Evolutionary conservation across 2,329 filamentous ascomycete genomes (phyloP).

Genomic region (Beauveria australis): DNA sequence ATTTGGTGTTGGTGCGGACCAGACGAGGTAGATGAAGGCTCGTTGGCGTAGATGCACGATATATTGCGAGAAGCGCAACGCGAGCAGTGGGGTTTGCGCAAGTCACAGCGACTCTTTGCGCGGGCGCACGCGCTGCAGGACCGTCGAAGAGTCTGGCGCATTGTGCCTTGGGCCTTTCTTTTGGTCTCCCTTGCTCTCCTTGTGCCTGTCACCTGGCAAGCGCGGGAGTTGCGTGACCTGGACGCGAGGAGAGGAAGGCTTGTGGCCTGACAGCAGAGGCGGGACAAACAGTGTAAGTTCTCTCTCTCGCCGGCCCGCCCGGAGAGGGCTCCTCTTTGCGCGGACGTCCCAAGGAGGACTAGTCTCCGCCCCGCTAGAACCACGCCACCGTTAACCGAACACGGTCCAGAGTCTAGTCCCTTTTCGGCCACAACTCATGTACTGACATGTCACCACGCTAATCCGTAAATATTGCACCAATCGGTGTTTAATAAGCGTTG

Average conservation of each 20-base stretch:
- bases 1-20: conserved; percentile 1
- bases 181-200: not conserved
- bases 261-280: not conserved
- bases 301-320: not conserved
- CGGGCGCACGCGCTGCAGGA: conserved; percentile 49
- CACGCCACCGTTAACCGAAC: no score
- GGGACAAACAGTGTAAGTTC: conserved; percentile 2
- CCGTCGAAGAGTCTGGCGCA: conserved; percentile 48
- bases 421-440: no score
- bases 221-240: not conserved
- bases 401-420: no score
- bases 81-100: conserved; percentile 44
- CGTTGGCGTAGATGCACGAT: conserved; percentile 44
- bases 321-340: not conserved
- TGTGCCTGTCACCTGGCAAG: not conserved
- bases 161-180: conserved; percentile 19
- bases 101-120: conserved; percentile 48
- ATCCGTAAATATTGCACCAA: no score
- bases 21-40: conserved; percentile 31
- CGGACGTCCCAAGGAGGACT: not conserved
- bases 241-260: not conserved
- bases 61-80: conserved; percentile 42
- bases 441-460: no score
- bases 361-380: not conserved
- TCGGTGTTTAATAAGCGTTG: no score